Evolutionary conservation across 23 red algal genomes (phyloP), one percentile per base, ranked within the genome.

Genomic region (Pyropia yezoensis): DNA sequence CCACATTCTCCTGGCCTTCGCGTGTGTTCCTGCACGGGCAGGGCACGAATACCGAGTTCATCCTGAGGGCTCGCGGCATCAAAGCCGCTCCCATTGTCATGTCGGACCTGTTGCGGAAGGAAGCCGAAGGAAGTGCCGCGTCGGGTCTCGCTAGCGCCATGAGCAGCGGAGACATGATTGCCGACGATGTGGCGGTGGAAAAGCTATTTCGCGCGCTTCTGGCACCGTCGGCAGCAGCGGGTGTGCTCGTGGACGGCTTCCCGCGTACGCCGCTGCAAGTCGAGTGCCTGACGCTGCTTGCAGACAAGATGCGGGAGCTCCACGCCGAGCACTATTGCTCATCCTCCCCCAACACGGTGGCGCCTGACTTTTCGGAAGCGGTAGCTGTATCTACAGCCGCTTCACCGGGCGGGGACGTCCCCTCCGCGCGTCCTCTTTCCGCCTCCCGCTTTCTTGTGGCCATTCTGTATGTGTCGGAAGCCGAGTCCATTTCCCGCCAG

Each of bases 231-330:
- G 19, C 24, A 16, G 19, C 20, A 7, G 24, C 4, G 13, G 55
- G 55, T 25, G 55, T 58, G 55, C 13, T 58, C 24, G 55, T 58
- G 24, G 55, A 58, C 11, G 55, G 55, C 55, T 58, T 58, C 24
- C 55, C 55, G 6, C 55, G 55, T 16, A 58, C 55, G 19, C 18
- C 55, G 20, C 20, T 25, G 8, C 55, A 58, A 13, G 55, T 58
- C 24, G 55, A 58, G 18, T 22, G 19, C 20, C 55, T 58, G 19
- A 58, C 55, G 19, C 18, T 58, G 55, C 24, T 58, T 20, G 18
- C 18, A 20, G 55, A 58, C 55, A 58, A 58, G 55, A 58, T 58
- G 55, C 18, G 24, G 55, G 55, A 58, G 55, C 55, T 58, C 20
- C 55, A 25, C 18, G 24, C 20, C 11, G 24, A 20, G 55, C 55